Base-by-base conservation (phyloP, 306 rosid genomes). In the Trichosanthes cucumerina region DNA sequence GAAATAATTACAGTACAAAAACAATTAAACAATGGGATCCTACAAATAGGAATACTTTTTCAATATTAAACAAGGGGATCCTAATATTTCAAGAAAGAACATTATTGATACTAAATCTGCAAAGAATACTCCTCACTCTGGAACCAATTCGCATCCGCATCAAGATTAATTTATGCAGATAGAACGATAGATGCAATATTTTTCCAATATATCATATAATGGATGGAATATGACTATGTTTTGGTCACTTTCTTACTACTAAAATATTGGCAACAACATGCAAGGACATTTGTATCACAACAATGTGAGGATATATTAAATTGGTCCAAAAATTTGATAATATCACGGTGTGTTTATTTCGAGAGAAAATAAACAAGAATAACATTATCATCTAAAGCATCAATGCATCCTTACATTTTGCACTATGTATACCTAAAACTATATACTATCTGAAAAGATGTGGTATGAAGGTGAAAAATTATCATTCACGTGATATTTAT, bases 1-100 rank as follows among this genome's bases (percentile, higher is more conserved):
- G 34, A 41, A 81, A 74, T 28, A 65, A 69, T 75, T 69, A 56
- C 54, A 75, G 36, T 76, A 80, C 49, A 4, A 21, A 49, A 11
- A 49, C 16, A 19, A 65, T 64, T 33, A 66, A 18, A 64, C 44
- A 63, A 63, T 6, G 36, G 36, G 11, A 34, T 36, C 28, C 47
- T 18, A 19, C 14, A 65, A 12, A 39, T 5, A 21, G 10, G 75
- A 11, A 69, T 44, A 69, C 50, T 57, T 39, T n/a, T 38, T 19
- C 18, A 38, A 12, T 63, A 65, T 9, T 65, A 65, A 36, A 43
- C 23, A 78, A 10, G 31, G 47, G 24, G 46, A 5, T 70, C 76
- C 34, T 21, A 70, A 70, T 24, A 46, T 38, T 43, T 39, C 52
- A 69, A 28, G 19, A 57, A 28, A 62, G 9, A 4, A 62, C 41